Percentiles rank a stretch among this genome's conserved stretches.
phyloP scores from a whole-genome alignment of 192 early-diverging fungal species.

The Gamsiella multidivaricata region DNA sequence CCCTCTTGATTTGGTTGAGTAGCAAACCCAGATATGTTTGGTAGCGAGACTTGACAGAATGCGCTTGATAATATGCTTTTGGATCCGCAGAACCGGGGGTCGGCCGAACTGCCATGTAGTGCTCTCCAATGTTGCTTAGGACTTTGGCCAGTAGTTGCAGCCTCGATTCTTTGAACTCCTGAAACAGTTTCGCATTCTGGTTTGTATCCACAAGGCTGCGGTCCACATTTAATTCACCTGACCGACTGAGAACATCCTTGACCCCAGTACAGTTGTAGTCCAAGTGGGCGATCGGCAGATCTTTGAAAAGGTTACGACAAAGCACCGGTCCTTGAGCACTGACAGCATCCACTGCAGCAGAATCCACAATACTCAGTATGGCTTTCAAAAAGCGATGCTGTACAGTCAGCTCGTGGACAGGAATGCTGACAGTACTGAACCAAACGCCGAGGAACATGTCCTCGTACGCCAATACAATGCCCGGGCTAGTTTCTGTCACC shows the following conservation, averaged over 20 bases:
- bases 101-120: constrained; percentile 15
- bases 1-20: constrained; percentile 12
- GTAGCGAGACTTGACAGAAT: constrained; percentile 3
- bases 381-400: constrained; percentile 21
- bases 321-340: background rate
- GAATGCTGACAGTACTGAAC: constrained; percentile 31
- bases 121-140: constrained; percentile 41
- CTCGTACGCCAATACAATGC: constrained; percentile 18
- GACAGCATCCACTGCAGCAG: background rate
- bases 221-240: background rate
- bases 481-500: background rate
- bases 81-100: background rate
- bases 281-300: constrained; percentile 17
- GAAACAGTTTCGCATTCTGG: background rate
- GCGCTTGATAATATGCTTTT: constrained; percentile 2
- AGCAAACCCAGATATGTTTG: constrained; percentile 8
- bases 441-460: constrained; percentile 23
- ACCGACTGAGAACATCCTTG: background rate
- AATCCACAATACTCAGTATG: background rate
- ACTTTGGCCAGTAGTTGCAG: constrained; percentile 18
- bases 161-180: constrained; percentile 30
- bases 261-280: background rate
- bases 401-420: constrained; percentile 28
- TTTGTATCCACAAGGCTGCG: background rate
- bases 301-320: constrained; percentile 1